Evolutionary conservation across 1,284 basidiomycete genomes (phyloP), one percentile per base, ranked within the genome.

Genomic region (Pholiota adiposa): DNA sequence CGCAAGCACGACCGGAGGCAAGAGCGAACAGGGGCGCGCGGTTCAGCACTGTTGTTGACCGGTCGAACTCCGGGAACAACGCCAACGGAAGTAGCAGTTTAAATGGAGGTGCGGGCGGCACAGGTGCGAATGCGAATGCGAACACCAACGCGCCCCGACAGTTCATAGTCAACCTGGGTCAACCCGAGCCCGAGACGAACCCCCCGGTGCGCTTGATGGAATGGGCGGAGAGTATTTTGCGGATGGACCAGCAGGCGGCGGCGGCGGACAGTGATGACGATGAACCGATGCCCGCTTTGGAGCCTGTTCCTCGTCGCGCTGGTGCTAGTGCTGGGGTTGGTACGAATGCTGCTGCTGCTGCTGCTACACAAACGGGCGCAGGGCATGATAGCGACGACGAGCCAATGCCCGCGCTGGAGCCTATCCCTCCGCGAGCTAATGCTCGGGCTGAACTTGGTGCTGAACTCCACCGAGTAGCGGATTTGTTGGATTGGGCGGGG

Each of bases 21-120:
- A 11, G 44, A 7, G 27, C 48, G 5, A 36, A 25, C 18, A 23
- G 33, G 31, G 46, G 56, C 40, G 31, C 56, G 16, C 56, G 56
- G 16, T 58, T 58, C 29, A 58, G 56, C 51, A 58, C 56, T 8
- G 51, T 53, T n/a, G 56, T 58, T 27, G 43, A 53, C 23, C 49
- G 56, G 50, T 38, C 56, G 48, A 36, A 18, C n/a, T 23, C 54
- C 29, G 29, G 11, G 29, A 5, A 31, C 29, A 31, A 11, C 31
- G 48, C 3, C 6, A 43, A 11, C 19, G 40, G 40, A 21, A 43
- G 19, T 21, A 19, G 40, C 7, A 11, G 11, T 19, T 9, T 19
- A n/a, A 40, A 18, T 18, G 38, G 4, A 19, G 19, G 11, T 12
- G 40, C 40, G 18, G 21, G 21, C 40, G n/a, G n/a, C 11, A 43